These are phyloP conservation scores for Isochrysis galbana DNA, from an alignment of 78 protist genomes.

Conservation along the genomic window DNA sequence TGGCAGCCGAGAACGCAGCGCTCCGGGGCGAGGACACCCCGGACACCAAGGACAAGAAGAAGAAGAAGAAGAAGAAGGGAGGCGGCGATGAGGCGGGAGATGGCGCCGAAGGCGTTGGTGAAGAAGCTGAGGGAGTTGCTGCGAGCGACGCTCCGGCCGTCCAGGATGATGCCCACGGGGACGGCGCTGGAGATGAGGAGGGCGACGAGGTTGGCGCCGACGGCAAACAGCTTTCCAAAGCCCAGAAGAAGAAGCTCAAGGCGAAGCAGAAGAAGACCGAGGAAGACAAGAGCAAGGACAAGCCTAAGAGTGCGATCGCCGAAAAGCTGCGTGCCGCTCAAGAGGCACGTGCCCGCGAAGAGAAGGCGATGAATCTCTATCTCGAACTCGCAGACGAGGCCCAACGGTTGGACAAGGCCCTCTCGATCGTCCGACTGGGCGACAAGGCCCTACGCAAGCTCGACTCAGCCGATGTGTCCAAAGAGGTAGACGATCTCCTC, in stretches of 20 bases:
- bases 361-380: neutral
- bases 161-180: neutral
- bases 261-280: neutral
- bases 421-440: too few species aligned
- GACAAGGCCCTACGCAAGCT: neutral
- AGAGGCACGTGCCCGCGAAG: neutral
- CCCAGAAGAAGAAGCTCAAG: conserved; percentile 13
- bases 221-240: neutral
- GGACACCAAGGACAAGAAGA: neutral
- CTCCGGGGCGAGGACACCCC: neutral
- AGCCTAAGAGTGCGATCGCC: neutral
- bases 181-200: neutral
- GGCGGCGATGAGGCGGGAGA: neutral
- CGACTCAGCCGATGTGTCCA: neutral
- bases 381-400: neutral
- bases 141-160: too few species aligned
- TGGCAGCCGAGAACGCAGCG: neutral
- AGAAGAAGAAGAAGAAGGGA: neutral
- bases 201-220: neutral
- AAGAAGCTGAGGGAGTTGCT: neutral
- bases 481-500: neutral
- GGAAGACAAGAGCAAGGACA: neutral
- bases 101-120: neutral
- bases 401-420: neutral
- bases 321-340: neutral